phyloP scores from a whole-genome alignment of 495 filamentous ascomycete species.

The Neurospora africana region DNA sequence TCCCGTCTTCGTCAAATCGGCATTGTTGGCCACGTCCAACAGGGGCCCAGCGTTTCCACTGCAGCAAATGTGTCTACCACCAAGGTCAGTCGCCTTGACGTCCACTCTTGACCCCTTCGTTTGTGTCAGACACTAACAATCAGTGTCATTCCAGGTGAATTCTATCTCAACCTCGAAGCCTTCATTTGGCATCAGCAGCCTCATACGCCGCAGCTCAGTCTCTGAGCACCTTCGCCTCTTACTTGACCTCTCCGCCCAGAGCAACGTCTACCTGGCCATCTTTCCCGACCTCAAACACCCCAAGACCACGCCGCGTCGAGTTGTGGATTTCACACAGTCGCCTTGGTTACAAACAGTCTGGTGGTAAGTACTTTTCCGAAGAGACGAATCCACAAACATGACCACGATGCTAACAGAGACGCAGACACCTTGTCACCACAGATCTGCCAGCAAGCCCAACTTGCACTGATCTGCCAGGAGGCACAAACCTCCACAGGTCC shows the following conservation, averaged over 20 bases:
- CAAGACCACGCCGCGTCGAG: no score
- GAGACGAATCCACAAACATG: background rate
- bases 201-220: background rate
- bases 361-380: no score
- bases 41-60: background rate
- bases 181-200: background rate
- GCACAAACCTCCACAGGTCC: background rate
- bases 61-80: background rate
- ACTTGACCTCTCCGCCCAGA: background rate
- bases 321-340: background rate
- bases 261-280: background rate
- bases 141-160: background rate
- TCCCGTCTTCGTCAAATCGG: background rate
- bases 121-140: background rate
- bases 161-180: background rate
- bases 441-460: background rate
- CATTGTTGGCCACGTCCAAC: background rate
- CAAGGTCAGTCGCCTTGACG: background rate
- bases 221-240: background rate
- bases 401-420: background rate
- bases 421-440: background rate
- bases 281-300: no score
- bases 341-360: background rate
- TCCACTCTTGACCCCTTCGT: background rate
- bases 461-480: background rate